Evolutionary conservation across 352 stramenopile species (phyloP).

Genomic region (Phytophthora pini): DNA sequence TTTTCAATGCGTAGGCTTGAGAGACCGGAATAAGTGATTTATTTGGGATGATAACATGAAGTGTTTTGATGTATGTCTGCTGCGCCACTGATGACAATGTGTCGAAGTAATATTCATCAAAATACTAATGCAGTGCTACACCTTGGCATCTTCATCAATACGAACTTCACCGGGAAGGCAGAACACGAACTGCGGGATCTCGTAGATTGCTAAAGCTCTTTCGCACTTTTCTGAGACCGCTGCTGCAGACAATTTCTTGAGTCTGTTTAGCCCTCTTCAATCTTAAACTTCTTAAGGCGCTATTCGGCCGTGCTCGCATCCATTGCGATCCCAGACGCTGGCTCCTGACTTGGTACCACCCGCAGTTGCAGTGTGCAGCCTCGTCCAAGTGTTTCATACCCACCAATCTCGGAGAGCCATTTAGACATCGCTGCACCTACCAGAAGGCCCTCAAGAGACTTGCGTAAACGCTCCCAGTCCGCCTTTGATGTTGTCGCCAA

Average conservation of each 20-base stretch:
- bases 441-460: background rate
- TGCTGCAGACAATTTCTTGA: background rate
- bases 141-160: no score
- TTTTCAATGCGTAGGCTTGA: no score
- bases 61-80: no score
- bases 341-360: no score
- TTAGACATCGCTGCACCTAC: background rate
- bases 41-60: no score
- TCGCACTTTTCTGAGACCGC: background rate
- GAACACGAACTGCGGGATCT: background rate
- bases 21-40: no score
- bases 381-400: background rate
- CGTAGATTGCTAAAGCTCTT: background rate
- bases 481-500: no score
- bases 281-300: background rate
- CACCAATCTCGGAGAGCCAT: background rate
- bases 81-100: no score
- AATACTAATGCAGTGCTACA: no score
- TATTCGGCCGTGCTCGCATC: background rate
- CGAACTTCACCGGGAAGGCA: background rate
- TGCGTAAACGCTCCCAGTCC: background rate
- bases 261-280: no score
- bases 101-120: no score
- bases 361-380: background rate
- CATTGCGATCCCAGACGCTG: no score